Evolutionary conservation across 306 rosid genomes (phyloP), one percentile per base, ranked within the genome.

Genomic region (Betula pendula): DNA sequence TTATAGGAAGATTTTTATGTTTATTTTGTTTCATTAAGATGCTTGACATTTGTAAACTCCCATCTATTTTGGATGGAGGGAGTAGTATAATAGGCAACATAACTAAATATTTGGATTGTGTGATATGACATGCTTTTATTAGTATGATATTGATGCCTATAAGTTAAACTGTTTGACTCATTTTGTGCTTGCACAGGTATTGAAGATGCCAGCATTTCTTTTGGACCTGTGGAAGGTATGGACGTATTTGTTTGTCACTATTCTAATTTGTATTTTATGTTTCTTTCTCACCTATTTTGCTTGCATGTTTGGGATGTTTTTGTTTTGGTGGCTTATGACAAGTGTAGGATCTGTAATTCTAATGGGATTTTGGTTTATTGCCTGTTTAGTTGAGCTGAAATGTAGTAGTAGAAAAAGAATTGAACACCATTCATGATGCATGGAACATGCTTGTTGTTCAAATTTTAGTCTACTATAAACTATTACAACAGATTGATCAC

Each of bases 211-310:
- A 81, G 82, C 88, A 92, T 94, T 71, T 83, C 97, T 72, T 92
- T 90, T 76, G 98, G 91, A 68, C 98, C 92, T 10, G 94, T 94
- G 62, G 98, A 94, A 92, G 98, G 97, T 94, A 94, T 77, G 86
- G 49, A 78, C 52, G 65, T 72, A 38, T 65, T 78, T 40, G 58
- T 45, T 66, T 73, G 62, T 53, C 52, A 51, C 72, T 15, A 24
- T 79, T 70, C 35, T 48, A 40, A 47, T 70, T 81, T 82, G 24
- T 77, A 52, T 76, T 82, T 8, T 79, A 43, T 75, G 43, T 78
- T 68, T 29, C 76, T 81, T 85, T 62, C 12, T 42, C 48, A 14
- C 63, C 48, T 40, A 48, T 38, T 74, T n/a, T 10, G 29, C 35
- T 31, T 20, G 51, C 52, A 59, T 76, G 38, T 70, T 70, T 77